Evolutionary conservation across 73 alveolate species (phyloP), one percentile per base, ranked within the genome.

Genomic region (Diophrys appendiculata): DNA sequence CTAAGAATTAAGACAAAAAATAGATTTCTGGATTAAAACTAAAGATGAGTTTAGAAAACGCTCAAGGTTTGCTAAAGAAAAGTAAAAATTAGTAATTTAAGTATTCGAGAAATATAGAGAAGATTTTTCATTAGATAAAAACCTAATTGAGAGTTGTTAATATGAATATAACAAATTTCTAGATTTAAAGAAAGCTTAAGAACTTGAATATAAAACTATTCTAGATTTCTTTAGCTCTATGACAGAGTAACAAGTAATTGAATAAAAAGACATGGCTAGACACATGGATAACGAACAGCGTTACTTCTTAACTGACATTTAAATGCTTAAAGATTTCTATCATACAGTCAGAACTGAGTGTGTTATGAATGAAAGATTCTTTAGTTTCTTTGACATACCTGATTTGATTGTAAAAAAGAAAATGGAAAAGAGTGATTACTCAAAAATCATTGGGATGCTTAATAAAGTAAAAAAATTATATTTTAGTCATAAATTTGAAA

Each of bases 401-500:
- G 92, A 85, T 53, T 29, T 85, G 29, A 78, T 85, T 0, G 85
- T 85, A 26, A 85, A 85, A 77, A 85, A 76, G 81, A 68, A 64
- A 30, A 73, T 65, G 26, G 52, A 30, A 34, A 70, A 76, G 54
- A 70, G 74, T 35, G 92, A 85, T 5, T 85, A 80, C 35, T 72
- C 70, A 54, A 54, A 65, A 34, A 77, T 86, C 52, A 68, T 86
- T 55, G 76, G 80, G 33, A 23, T 86, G 60, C 87, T 86, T 22
- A 31, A 69, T 23, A 55, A 65, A 35, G 79, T 72, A 28, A 78
- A 86, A 72, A 52, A 69, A 25, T 30, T 33, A 27, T 86, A 86
- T 68, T 64, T 86, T 2, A 60, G 22, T 18, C 69, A 86, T 22
- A 86, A 86, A 34, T 65, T 78, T 26, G 56, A 34, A 2, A 76